phyloP scores from a whole-genome alignment of 768 basidiomycete species.

The Tremella yokohamensis region DNA sequence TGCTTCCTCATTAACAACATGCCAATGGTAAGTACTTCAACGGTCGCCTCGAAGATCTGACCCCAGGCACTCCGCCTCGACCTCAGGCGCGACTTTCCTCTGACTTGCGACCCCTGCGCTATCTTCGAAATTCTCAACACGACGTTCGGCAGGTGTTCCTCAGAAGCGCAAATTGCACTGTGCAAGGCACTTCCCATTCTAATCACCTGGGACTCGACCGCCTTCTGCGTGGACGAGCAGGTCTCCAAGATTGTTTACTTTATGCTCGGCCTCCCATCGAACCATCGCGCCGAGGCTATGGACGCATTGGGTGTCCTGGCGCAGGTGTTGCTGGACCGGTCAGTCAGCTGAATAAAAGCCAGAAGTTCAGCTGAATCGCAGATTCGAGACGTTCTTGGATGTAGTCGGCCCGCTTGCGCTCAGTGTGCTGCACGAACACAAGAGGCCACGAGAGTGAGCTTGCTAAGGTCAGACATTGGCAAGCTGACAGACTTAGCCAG shows the following conservation, averaged over 20 bases:
- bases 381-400: slow-evolving; percentile 33
- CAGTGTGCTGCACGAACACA: slow-evolving; percentile 9
- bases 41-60: neutral
- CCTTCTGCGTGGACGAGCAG: slow-evolving; percentile 14
- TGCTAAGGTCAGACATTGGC: neutral
- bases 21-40: slow-evolving; percentile 33
- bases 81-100: slow-evolving; percentile 21
- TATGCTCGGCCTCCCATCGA: slow-evolving; percentile 16
- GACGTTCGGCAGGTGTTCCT: slow-evolving; percentile 7
- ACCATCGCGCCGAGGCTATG: slow-evolving; percentile 10
- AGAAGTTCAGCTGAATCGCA: slow-evolving; percentile 2
- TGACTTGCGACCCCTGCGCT: slow-evolving; percentile 21
- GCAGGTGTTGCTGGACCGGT: slow-evolving; percentile 30
- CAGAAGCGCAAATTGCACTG: slow-evolving; percentile 15
- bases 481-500: slow-evolving; percentile 12
- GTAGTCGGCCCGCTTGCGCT: slow-evolving; percentile 21
- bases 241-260: slow-evolving; percentile 20
- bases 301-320: slow-evolving; percentile 33
- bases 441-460: slow-evolving; percentile 14
- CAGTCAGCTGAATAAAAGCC: slow-evolving; percentile 6
- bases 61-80: slow-evolving; percentile 28
- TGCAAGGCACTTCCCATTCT: slow-evolving; percentile 35
- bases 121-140: slow-evolving; percentile 26
- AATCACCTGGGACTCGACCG: slow-evolving; percentile 31
- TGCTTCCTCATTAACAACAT: slow-evolving; percentile 38